Base-by-base conservation (phyloP, 192 early-diverging fungal genomes). In the Coemansia sp. region DNA sequence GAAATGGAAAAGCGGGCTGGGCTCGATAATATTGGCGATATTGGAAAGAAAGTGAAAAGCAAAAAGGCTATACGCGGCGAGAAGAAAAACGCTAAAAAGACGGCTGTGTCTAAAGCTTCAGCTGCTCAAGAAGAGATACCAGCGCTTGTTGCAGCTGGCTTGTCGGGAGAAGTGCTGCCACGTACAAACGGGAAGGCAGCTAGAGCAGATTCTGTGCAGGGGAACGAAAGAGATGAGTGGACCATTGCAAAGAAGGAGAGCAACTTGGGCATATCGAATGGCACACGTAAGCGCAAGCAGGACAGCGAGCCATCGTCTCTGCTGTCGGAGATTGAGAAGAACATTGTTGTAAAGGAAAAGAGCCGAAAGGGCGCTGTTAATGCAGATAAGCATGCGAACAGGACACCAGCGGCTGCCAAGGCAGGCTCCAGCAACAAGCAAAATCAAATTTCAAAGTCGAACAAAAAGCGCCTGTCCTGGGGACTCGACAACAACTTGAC, bases 401-500 rank as follows among this genome's bases (percentile, higher is more conserved):
- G 26, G 26, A 26, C 49, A 52, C 49, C 31, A 23, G 48, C 48
- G 13, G 10, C 43, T 40, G 29, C 16, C 30, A 48, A 13, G 29
- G 2, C 26, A 40, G 21, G 26, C 6, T 25, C 26, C 28, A 23
- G n/a, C 31, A 18, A 46, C n/a, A 46, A 6, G 35, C 55, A 13
- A 29, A 30, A 21, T 10, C 5, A 28, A 20, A 37, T 23, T 31
- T 12, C 35, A 20, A 51, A 43, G 9, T 59, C 75, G 3, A 59
- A 59, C 2, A 72, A 67, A 59, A 75, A 73, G 70, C 61, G 62
- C 23, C 70, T 77, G 15, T 65, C 52, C 37, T 81, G 79, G 79
- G 79, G 74, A 7, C 67, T 76, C 6, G 79, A 81, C 57, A 70
- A 63, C 64, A 81, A 77, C 58, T 66, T 71, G 10, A 71, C 72